phyloP scores from a whole-genome alignment of 1,284 basidiomycete genomes.

The Mycena sp. region DNA sequence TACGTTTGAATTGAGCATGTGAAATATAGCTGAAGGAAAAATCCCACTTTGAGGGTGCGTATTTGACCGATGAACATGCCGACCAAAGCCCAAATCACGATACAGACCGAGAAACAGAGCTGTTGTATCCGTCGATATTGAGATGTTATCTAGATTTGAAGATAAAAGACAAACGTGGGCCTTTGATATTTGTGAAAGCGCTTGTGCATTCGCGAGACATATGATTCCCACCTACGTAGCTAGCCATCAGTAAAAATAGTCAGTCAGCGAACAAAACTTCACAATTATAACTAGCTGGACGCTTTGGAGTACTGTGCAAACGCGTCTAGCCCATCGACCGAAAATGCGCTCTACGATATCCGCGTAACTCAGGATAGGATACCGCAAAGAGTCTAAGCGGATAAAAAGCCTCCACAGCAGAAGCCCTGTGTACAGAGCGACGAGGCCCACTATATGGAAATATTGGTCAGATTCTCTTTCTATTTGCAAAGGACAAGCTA shows the following conservation, averaged over 20 bases:
- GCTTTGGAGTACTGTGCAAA: slow-evolving; percentile 59
- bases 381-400: slow-evolving; percentile 64
- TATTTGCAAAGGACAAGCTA: background rate
- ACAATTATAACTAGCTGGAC: slow-evolving; percentile 68
- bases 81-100: slow-evolving; percentile 9
- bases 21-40: slow-evolving; percentile 7
- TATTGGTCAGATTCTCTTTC: too few relatives aligned
- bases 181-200: slow-evolving; percentile 35
- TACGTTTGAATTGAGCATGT: slow-evolving; percentile 24
- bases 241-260: background rate
- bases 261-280: slow-evolving; percentile 12
- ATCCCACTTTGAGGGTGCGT: slow-evolving; percentile 30
- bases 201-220: background rate
- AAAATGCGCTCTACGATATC: slow-evolving; percentile 67
- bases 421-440: slow-evolving; percentile 62
- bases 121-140: background rate
- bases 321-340: slow-evolving; percentile 55
- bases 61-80: slow-evolving; percentile 12
- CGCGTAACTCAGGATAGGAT: slow-evolving; percentile 66
- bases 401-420: slow-evolving; percentile 67
- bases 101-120: slow-evolving; percentile 11
- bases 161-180: slow-evolving; percentile 39
- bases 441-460: slow-evolving; percentile 49
- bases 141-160: background rate
- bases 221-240: background rate